Conservation (phyloP, 2,329 filamentous ascomycete species). For the Cercospora sp. region DNA sequence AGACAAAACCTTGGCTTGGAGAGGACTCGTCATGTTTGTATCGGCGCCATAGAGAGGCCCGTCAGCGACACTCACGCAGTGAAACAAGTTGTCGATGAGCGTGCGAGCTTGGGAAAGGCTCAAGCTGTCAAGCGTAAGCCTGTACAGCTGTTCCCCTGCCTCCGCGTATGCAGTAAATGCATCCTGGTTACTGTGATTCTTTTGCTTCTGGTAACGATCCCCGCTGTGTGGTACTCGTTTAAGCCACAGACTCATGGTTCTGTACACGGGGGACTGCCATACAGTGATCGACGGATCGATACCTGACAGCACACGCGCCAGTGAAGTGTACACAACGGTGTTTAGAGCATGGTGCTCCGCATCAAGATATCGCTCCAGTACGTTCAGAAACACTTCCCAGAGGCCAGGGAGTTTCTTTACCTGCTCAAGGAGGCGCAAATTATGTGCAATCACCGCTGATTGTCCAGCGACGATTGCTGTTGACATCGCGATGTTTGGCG, state of each 20-base stretch:
- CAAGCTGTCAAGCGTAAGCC: constrained; percentile 66
- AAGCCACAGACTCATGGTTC: constrained; percentile 37
- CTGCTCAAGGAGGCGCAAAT: constrained; percentile 69
- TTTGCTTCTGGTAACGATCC: constrained; percentile 14
- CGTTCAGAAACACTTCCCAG: constrained; percentile 72
- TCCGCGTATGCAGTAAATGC: constrained; percentile 83
- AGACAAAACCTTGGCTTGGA: constrained; percentile 70
- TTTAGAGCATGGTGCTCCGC: constrained; percentile 45
- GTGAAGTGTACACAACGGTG: constrained; percentile 44
- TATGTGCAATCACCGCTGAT: constrained; percentile 70
- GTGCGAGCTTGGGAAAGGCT: constrained; percentile 61
- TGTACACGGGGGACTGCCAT: constrained; percentile 34
- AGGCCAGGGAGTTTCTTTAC: constrained; percentile 68
- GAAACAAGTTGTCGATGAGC: constrained; percentile 70
- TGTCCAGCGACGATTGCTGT: constrained; percentile 73
- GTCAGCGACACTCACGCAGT: constrained; percentile 70
- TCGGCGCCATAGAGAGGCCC: constrained; percentile 69
- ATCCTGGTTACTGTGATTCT: constrained; percentile 62
- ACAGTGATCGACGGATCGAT: constrained; percentile 23
- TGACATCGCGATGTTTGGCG: constrained; percentile 58
- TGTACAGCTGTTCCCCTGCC: constrained; percentile 74
- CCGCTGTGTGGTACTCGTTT: constrained; percentile 31
- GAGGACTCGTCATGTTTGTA: constrained; percentile 68
- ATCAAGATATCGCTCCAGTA: constrained; percentile 59
- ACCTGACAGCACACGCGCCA: constrained; percentile 44